Percentiles rank a stretch among this genome's conserved stretches.
Evolutionary conservation across 148 eudicot genomes (phyloP).

Genomic region (Diospyros kaki): DNA sequence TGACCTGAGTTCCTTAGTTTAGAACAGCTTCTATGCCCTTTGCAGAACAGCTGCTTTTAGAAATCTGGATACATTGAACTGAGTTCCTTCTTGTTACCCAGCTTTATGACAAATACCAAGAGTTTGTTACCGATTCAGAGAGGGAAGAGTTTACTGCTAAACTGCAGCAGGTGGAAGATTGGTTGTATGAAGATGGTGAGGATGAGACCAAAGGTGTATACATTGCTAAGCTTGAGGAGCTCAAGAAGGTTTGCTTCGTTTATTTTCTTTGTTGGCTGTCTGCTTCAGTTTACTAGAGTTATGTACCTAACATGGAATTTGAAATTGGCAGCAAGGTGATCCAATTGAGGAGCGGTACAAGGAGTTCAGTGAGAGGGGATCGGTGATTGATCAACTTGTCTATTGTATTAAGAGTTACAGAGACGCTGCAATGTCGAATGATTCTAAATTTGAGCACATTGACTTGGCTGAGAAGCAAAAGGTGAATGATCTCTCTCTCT

Average conservation of each 20-base stretch:
- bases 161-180: constrained; percentile 74
- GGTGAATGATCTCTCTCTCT: constrained; percentile 29
- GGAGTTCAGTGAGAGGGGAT: constrained; percentile 66
- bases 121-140: constrained; percentile 55
- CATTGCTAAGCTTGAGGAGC: constrained; percentile 87
- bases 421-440: constrained; percentile 65
- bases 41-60: neutral
- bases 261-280: neutral
- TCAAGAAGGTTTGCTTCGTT: constrained; percentile 57
- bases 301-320: neutral
- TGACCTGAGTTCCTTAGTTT: neutral
- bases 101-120: constrained; percentile 68
- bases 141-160: constrained; percentile 53
- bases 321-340: constrained; percentile 65
- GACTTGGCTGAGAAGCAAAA: constrained; percentile 75
- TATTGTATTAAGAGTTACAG: constrained; percentile 64
- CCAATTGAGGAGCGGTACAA: constrained; percentile 86
- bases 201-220: constrained; percentile 94
- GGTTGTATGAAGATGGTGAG: constrained; percentile 88
- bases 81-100: constrained; percentile 13
- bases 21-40: neutral
- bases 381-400: constrained; percentile 46
- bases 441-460: constrained; percentile 86
- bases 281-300: neutral
- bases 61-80: neutral